Evolutionary conservation across 1,284 basidiomycete genomes (phyloP).

Genomic region (Wallemia mellicola): DNA sequence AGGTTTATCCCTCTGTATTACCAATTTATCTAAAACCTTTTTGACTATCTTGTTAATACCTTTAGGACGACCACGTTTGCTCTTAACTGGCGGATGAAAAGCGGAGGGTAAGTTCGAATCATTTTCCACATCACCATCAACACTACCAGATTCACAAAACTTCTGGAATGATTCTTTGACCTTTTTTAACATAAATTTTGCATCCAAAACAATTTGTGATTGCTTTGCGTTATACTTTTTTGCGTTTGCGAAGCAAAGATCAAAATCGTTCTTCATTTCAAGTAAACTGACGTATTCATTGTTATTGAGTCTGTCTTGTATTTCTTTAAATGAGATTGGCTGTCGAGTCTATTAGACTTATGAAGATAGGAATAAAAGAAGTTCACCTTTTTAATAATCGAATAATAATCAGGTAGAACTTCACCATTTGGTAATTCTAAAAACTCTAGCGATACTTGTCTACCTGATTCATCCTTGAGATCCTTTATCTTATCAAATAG

Average conservation of each 20-base stretch:
- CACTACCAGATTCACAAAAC: neutral
- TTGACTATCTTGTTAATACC: neutral
- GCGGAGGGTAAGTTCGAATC: neutral
- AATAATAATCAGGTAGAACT: neutral
- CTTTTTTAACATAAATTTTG: neutral
- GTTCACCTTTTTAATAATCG: neutral
- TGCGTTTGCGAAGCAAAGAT: neutral
- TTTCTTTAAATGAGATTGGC: neutral
- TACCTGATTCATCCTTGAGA: neutral
- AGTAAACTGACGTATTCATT: neutral
- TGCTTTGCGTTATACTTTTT: neutral
- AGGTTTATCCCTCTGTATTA: neutral
- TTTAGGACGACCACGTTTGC: neutral
- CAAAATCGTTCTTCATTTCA: neutral
- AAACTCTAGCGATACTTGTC: neutral
- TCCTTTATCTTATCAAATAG: neutral
- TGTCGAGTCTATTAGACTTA: too few species aligned
- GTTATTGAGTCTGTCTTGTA: neutral
- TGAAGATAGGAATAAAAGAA: too few species aligned
- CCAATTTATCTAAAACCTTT: neutral
- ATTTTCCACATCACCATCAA: neutral
- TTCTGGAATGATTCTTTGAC: neutral
- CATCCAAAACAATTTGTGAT: neutral
- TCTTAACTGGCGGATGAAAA: neutral
- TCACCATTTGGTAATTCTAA: neutral